phyloP scores from a whole-genome alignment of 108 stramenopile genomes.

The Mediolabrus comicus region DNA sequence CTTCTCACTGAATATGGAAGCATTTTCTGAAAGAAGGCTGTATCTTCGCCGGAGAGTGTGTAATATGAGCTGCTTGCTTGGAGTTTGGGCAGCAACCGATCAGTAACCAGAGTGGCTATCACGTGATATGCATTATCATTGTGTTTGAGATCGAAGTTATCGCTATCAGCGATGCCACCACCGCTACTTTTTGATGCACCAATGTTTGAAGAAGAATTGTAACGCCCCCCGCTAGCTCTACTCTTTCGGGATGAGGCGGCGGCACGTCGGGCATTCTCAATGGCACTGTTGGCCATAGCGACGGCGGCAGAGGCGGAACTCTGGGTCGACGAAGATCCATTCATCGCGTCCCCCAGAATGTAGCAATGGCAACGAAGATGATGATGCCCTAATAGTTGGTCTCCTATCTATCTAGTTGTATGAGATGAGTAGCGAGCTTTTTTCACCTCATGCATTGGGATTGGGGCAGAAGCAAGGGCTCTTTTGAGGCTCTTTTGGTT shows the following conservation, averaged over 20 bases:
- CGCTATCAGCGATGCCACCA: background rate
- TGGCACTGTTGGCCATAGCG: conserved; percentile 45
- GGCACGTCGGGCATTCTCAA: conserved; percentile 46
- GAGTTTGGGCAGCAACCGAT: conserved; percentile 51
- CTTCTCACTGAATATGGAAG: conserved; percentile 44
- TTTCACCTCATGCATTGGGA: too few species aligned
- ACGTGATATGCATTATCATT: conserved; percentile 78
- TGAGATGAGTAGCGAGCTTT: too few species aligned
- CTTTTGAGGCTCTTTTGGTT: too few species aligned
- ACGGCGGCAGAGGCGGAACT: conserved; percentile 42
- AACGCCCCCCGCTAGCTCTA: background rate
- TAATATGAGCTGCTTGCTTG: conserved; percentile 15
- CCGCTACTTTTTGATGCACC: background rate
- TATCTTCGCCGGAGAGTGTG: conserved; percentile 48
- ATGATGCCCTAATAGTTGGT: background rate
- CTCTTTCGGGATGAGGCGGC: conserved; percentile 29
- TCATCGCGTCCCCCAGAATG: background rate
- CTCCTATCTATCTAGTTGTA: too few species aligned
- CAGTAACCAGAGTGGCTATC: conserved; percentile 63
- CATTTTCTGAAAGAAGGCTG: conserved; percentile 54
- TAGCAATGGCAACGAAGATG: too few species aligned
- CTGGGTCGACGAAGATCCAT: background rate
- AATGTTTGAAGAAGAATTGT: background rate
- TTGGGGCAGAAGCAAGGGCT: too few species aligned
- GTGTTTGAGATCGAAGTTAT: conserved; percentile 53